Conservation (phyloP, 2,329 filamentous ascomycete species). For the Metarhizium rileyi region DNA sequence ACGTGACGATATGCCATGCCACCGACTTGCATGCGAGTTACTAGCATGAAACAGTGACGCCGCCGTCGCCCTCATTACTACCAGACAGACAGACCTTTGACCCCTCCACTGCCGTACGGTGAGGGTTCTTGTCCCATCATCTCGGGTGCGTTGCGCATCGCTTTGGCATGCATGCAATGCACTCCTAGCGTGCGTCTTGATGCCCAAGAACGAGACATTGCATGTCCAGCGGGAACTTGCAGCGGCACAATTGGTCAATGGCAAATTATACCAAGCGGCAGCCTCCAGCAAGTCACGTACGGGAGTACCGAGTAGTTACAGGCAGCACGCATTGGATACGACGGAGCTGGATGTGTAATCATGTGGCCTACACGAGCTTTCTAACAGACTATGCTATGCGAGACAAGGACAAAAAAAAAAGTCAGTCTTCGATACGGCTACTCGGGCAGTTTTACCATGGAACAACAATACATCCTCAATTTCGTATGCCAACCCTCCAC, state of each 20-base stretch:
- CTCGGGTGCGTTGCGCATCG: neutral
- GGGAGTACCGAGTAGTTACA: neutral
- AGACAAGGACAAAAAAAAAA: neutral
- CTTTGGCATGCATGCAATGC: no score
- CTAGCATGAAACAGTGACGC: neutral
- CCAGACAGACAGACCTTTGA: neutral
- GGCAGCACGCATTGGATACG: no score
- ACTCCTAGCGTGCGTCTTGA: neutral
- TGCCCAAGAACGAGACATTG: neutral
- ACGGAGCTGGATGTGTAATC: neutral
- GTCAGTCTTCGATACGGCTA: neutral
- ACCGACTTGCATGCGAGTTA: neutral
- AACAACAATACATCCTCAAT: neutral
- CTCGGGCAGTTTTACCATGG: neutral
- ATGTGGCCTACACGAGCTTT: neutral
- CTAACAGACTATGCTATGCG: slow-evolving; percentile 4
- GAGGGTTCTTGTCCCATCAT: neutral
- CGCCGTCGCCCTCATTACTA: neutral
- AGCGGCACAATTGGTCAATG: neutral
- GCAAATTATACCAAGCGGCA: neutral
- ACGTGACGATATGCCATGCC: neutral
- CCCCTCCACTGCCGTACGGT: no score
- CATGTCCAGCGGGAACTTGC: neutral
- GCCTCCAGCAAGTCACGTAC: neutral
- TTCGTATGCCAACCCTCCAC: neutral